Evolutionary conservation across 176 grass and related monocot genomes (phyloP).

Genomic region (Otatea glauca): DNA sequence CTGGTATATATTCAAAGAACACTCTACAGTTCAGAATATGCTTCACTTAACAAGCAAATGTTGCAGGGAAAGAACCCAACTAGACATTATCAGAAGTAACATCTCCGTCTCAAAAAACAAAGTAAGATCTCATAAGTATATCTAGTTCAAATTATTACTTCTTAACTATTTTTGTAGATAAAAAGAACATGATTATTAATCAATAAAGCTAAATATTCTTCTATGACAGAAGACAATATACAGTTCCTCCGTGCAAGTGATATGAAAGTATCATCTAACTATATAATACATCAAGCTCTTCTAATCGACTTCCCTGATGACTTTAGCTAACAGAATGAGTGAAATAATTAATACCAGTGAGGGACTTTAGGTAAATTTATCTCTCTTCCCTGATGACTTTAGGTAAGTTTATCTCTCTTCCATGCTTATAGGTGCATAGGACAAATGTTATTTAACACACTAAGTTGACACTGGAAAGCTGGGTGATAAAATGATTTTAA

Average conservation of each 20-base stretch:
- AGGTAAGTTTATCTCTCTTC: conserved; percentile 3
- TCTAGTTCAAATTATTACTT: not conserved
- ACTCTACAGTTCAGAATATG: not conserved
- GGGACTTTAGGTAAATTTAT: not conserved
- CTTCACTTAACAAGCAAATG: not conserved
- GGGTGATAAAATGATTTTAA: not conserved
- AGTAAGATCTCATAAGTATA: not conserved
- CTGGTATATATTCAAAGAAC: not conserved
- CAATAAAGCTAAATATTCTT: conserved; percentile 3
- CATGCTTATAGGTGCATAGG: not conserved
- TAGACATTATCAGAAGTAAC: conserved; percentile 1
- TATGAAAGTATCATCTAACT: not conserved
- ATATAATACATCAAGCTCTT: not conserved
- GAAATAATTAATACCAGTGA: conserved; percentile 23
- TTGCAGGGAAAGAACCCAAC: not conserved
- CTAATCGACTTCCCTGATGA: not conserved
- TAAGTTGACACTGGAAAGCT: not conserved
- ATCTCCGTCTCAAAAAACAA: not conserved
- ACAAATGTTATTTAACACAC: not conserved
- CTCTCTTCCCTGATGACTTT: not conserved
- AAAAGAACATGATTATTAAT: conserved; percentile 22
- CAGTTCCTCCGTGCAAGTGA: conserved; percentile 4
- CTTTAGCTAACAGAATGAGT: not conserved
- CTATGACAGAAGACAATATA: not conserved
- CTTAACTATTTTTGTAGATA: not conserved